Conservation (phyloP, 768 basidiomycete species). For the Kwoniella botswanensis region DNA sequence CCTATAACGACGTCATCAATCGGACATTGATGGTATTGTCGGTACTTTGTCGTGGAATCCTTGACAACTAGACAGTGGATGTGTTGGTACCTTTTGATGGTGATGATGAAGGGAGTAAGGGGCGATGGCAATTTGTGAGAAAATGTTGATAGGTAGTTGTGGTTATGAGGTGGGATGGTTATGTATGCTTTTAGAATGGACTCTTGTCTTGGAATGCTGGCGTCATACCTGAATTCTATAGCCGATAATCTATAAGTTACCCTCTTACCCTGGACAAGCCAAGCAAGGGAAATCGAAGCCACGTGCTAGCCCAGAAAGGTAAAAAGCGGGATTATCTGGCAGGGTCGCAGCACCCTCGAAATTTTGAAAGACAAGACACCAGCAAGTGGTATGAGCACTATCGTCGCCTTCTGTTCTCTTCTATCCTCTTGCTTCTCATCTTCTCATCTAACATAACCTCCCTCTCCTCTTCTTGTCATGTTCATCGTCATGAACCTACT, state of each 20-base stretch:
- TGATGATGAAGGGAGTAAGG: neutral
- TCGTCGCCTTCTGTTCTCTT: neutral
- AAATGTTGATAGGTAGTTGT: no score
- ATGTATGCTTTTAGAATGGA: neutral
- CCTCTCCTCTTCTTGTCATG: no score
- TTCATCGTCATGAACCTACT: no score
- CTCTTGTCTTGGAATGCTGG: neutral
- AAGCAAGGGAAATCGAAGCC: neutral
- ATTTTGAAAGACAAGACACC: neutral
- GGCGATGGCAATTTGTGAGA: no score
- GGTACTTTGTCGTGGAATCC: neutral
- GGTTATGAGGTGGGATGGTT: neutral
- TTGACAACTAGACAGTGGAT: neutral
- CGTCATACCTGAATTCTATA: neutral
- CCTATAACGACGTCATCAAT: neutral
- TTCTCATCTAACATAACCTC: neutral
- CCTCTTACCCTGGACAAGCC: no score
- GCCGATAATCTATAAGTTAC: neutral
- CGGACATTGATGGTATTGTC: neutral
- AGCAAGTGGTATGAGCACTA: neutral
- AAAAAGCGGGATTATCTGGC: neutral
- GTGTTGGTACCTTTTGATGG: neutral
- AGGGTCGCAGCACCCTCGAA: neutral
- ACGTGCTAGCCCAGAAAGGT: neutral
- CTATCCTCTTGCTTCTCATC: constrained; percentile 1